Conservation (phyloP, 176 grass and related monocot species). For the Rhynchospora breviuscula region DNA sequence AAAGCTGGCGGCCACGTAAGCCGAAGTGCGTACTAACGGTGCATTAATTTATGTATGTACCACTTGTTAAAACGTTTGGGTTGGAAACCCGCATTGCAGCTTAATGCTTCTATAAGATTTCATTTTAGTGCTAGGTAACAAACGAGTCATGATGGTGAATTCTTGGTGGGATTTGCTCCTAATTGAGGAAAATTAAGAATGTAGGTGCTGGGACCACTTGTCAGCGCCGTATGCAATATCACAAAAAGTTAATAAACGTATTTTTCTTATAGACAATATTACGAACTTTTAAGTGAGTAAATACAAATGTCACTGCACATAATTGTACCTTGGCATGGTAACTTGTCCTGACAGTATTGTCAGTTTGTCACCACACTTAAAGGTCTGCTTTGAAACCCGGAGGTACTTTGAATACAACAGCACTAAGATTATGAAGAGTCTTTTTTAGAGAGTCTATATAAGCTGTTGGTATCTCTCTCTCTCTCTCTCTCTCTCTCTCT, state of each 20-base stretch:
- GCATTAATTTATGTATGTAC: constrained; percentile 72
- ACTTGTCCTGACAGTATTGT: neutral
- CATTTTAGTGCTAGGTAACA: constrained; percentile 28
- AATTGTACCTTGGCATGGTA: constrained; percentile 13
- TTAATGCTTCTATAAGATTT: constrained; percentile 21
- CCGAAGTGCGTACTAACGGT: constrained; percentile 43
- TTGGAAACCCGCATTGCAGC: constrained; percentile 43
- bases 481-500: too few relatives aligned
- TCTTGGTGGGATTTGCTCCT: constrained; percentile 34
- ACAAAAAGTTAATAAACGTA: too few relatives aligned
- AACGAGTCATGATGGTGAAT: constrained; percentile 59
- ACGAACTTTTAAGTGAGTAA: neutral
- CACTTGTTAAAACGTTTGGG: constrained; percentile 48
- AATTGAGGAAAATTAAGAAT: neutral
- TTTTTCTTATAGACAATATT: too few relatives aligned
- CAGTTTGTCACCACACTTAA: neutral
- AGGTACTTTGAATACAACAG: constrained; percentile 31
- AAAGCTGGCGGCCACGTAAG: constrained; percentile 32
- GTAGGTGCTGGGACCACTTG: neutral
- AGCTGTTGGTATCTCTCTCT: too few relatives aligned
- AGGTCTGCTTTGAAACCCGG: neutral
- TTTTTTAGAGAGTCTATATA: too few relatives aligned
- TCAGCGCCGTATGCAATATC: too few relatives aligned
- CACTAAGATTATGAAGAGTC: too few relatives aligned
- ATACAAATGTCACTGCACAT: neutral